These are phyloP conservation scores for Pestalotiopsis sp. DNA, from an alignment of 2,329 filamentous ascomycete genomes.

Conservation along the genomic window DNA sequence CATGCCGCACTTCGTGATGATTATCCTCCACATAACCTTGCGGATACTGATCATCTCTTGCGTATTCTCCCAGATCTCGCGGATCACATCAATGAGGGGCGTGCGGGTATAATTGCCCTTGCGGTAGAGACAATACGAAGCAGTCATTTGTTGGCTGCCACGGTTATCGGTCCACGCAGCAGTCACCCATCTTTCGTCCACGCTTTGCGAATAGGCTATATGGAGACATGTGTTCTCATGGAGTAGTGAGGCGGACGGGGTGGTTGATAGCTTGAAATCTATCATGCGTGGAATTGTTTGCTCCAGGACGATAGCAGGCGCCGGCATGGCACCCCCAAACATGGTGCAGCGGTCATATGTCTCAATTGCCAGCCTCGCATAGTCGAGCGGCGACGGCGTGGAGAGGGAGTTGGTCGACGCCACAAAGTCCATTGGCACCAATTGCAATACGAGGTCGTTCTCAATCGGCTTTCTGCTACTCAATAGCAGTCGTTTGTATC, in stretches of 20 bases:
- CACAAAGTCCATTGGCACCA: conserved; percentile 71
- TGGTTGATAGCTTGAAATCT: conserved; percentile 72
- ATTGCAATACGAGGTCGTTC: conserved; percentile 76
- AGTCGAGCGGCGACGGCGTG: conserved; percentile 62
- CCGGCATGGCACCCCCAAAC: conserved; percentile 59
- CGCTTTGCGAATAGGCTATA: conserved; percentile 75
- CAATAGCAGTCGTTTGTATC: conserved; percentile 55
- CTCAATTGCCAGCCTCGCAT: conserved; percentile 69
- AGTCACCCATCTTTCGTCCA: conserved; percentile 77
- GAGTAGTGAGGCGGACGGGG: conserved; percentile 72
- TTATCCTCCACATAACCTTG: conserved; percentile 76
- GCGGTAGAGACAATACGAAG: conserved; percentile 72
- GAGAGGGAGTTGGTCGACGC: conserved; percentile 65
- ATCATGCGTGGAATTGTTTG: conserved; percentile 70
- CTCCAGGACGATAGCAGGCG: conserved; percentile 75
- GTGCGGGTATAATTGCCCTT: conserved; percentile 55
- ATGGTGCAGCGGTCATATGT: conserved; percentile 75
- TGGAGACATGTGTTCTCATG: conserved; percentile 82
- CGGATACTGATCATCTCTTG: conserved; percentile 71
- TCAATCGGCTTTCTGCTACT: conserved; percentile 49
- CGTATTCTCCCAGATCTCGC: conserved; percentile 79
- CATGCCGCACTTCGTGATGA: conserved; percentile 71
- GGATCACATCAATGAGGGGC: conserved; percentile 64
- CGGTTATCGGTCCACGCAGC: conserved; percentile 81
- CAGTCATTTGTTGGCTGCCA: conserved; percentile 72